These are phyloP conservation scores for Chalciporus chontae DNA, from an alignment of 768 basidiomycete species.

Conservation along the genomic window DNA sequence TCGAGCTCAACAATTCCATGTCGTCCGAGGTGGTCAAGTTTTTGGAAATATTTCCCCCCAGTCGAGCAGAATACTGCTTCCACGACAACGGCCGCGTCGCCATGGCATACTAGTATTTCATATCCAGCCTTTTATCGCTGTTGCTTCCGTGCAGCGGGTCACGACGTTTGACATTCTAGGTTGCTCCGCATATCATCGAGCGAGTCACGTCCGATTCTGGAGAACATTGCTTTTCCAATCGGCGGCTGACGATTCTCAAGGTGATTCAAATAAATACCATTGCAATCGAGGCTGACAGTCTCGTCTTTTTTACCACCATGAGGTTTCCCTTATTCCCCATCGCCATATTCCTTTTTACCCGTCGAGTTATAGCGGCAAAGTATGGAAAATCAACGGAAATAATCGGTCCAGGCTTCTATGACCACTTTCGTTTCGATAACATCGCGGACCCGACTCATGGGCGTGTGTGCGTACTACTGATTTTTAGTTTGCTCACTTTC, in stretches of 20 bases:
- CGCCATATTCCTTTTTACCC: neutral
- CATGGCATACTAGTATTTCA: neutral
- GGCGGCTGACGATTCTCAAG: neutral
- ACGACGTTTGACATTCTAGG: neutral
- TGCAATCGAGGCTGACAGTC: constrained; percentile 1
- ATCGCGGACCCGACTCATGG: constrained; percentile 64
- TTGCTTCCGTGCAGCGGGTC: neutral
- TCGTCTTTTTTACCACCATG: constrained; percentile 10
- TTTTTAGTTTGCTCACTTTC: neutral
- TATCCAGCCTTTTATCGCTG: neutral
- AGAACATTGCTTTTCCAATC: neutral
- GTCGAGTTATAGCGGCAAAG: neutral
- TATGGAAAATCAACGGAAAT: constrained; percentile 36
- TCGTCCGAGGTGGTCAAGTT: no score
- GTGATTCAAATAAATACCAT: constrained; percentile 7
- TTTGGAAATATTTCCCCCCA: no score
- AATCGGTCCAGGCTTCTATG: constrained; percentile 46
- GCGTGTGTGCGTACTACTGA: constrained; percentile 50
- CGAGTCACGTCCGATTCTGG: neutral
- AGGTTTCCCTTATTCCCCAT: neutral
- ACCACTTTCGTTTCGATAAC: constrained; percentile 44
- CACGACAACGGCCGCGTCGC: no score
- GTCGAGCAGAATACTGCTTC: no score
- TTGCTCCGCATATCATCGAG: neutral
- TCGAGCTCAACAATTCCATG: no score